Percentiles rank a stretch among this genome's conserved stretches.
phyloP scores from a whole-genome alignment of 2,329 filamentous ascomycete species.

The Tolypocladium nubicola region DNA sequence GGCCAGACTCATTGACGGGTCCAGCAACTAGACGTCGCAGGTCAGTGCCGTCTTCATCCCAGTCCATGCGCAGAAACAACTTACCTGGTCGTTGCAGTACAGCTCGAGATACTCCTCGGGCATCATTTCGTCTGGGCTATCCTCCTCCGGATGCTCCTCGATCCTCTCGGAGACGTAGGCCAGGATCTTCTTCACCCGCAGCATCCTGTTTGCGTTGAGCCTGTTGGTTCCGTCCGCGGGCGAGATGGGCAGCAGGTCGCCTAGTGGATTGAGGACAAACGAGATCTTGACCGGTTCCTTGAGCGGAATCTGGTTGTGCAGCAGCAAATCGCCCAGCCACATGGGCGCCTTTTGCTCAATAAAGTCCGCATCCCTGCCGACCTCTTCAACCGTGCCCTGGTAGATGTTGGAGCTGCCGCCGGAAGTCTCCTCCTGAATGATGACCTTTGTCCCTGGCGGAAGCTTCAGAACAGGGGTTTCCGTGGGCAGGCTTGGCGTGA shows the following conservation, averaged over 20 bases:
- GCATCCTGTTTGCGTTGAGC: conserved; percentile 93
- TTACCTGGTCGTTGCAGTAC: conserved; percentile 85
- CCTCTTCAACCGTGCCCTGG: conserved; percentile 70
- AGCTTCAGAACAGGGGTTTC: conserved; percentile 71
- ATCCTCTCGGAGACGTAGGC: conserved; percentile 88
- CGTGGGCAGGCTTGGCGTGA: conserved; percentile 58
- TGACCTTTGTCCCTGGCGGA: conserved; percentile 54
- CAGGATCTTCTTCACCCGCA: conserved; percentile 88
- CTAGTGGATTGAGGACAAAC: conserved; percentile 76
- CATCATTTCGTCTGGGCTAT: conserved; percentile 50
- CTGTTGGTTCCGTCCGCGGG: conserved; percentile 74
- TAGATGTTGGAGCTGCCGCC: conserved; percentile 77
- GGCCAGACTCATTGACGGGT: conserved; percentile 82
- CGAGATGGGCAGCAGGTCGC: conserved; percentile 63
- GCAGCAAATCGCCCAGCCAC: conserved; percentile 83
- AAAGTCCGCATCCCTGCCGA: conserved; percentile 67
- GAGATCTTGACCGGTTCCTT: conserved; percentile 98
- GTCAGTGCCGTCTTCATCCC: neutral
- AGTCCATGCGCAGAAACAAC: conserved; percentile 17
- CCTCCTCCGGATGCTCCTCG: conserved; percentile 55
- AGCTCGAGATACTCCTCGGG: conserved; percentile 92
- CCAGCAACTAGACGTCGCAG: conserved; percentile 42
- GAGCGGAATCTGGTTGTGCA: conserved; percentile 68
- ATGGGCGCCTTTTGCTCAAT: conserved; percentile 81
- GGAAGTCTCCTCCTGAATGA: conserved; percentile 57